These are phyloP conservation scores for Nemophila menziesii DNA, from an alignment of 257 asterid genomes.

Conservation along the genomic window DNA sequence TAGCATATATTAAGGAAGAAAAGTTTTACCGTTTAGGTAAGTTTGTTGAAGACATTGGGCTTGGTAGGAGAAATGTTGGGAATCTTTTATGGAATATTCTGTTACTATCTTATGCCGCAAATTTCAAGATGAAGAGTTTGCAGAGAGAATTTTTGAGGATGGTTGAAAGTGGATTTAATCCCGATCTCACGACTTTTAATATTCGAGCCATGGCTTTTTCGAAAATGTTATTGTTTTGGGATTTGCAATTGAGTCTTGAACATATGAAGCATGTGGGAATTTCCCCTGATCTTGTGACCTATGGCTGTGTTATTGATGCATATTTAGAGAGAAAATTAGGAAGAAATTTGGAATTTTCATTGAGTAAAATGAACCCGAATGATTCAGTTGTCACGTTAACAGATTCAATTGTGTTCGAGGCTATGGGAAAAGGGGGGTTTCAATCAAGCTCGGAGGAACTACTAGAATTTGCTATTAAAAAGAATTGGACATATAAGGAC, in stretches of 20 bases:
- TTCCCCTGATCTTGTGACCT: slow-evolving; percentile 80
- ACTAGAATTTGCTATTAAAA: slow-evolving; percentile 34
- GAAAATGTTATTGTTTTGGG: slow-evolving; percentile 81
- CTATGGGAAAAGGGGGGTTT: slow-evolving; percentile 85
- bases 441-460: slow-evolving; percentile 56
- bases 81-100: slow-evolving; percentile 88
- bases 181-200: slow-evolving; percentile 73
- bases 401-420: slow-evolving; percentile 63
- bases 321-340: slow-evolving; percentile 71
- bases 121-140: slow-evolving; percentile 85
- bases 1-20: slow-evolving; percentile 53
- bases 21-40: slow-evolving; percentile 57
- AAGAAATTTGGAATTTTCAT: slow-evolving; percentile 57
- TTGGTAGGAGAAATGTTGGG: slow-evolving; percentile 77
- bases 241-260: slow-evolving; percentile 78
- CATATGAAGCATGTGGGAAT: slow-evolving; percentile 74
- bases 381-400: slow-evolving; percentile 37
- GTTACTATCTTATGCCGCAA: slow-evolving; percentile 78
- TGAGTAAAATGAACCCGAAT: slow-evolving; percentile 28
- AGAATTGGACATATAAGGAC: slow-evolving; percentile 48
- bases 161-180: slow-evolving; percentile 75
- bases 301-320: slow-evolving; percentile 73
- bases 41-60: slow-evolving; percentile 67
- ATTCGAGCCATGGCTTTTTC: slow-evolving; percentile 77
- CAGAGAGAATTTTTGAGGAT: slow-evolving; percentile 82